A percentile compares a stretch with the other conserved stretches of the same genome.
These are phyloP conservation scores for Penicillium sp. DNA, from an alignment of 2,329 filamentous ascomycete genomes.

Conservation along the genomic window DNA sequence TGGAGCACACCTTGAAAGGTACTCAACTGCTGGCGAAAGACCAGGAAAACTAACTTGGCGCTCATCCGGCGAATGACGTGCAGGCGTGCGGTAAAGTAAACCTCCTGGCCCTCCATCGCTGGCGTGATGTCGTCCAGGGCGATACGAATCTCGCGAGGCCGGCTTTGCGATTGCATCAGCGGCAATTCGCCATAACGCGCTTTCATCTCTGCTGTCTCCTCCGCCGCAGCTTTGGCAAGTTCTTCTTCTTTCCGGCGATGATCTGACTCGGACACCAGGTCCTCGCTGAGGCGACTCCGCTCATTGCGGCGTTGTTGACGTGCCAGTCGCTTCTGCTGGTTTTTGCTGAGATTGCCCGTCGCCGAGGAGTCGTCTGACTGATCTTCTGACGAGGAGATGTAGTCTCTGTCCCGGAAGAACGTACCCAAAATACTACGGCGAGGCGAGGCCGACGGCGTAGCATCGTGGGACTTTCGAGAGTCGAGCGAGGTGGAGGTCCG, in stretches of 20 bases:
- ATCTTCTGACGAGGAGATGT: constrained; percentile 41
- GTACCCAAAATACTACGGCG: constrained; percentile 37
- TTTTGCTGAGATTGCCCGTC: constrained; percentile 37
- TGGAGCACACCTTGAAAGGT: constrained; percentile 80
- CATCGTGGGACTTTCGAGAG: not conserved
- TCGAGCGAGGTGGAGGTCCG: constrained; percentile 14
- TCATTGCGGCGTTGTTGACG: constrained; percentile 37
- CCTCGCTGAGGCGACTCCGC: constrained; percentile 39
- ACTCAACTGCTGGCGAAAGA: constrained; percentile 75
- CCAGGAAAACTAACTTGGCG: constrained; percentile 73
- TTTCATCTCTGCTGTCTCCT: constrained; percentile 55
- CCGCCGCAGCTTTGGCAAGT: constrained; percentile 41
- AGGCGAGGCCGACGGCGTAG: constrained; percentile 24
- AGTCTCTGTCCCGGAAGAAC: constrained; percentile 38
- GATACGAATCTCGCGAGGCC: constrained; percentile 44
- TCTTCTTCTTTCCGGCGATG: constrained; percentile 40
- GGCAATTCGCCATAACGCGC: constrained; percentile 54
- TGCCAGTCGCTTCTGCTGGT: constrained; percentile 40
- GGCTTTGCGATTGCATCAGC: constrained; percentile 53
- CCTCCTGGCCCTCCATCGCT: constrained; percentile 51
- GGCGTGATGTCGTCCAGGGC: constrained; percentile 48
- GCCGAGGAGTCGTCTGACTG: constrained; percentile 35
- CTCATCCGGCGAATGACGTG: constrained; percentile 78
- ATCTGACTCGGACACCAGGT: constrained; percentile 38
- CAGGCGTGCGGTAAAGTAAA: constrained; percentile 65